These are phyloP conservation scores for Dactylonectria macrodidyma DNA, from an alignment of 2,329 filamentous ascomycete species.

Conservation along the genomic window DNA sequence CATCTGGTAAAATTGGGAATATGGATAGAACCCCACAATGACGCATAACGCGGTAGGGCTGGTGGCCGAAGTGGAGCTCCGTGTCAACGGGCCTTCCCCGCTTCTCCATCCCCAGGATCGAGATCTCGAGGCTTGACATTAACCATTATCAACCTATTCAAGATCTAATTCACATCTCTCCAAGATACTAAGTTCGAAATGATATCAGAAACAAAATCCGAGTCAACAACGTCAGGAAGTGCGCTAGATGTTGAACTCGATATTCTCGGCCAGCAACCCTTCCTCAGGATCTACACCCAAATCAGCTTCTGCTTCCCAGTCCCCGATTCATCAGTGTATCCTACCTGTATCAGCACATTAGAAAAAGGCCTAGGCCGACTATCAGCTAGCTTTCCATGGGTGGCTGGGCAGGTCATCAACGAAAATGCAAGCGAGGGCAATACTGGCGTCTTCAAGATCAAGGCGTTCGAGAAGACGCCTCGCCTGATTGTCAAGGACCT, in stretches of 20 bases:
- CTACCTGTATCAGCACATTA: conserved; percentile 50
- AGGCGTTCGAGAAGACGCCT: conserved; percentile 49
- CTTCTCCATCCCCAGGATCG: too few relatives aligned
- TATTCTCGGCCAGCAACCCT: conserved; percentile 58
- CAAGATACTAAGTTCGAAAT: background rate
- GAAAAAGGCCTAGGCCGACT: conserved; percentile 57
- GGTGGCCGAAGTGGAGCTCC: background rate
- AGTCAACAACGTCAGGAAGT: background rate
- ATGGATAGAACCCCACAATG: background rate
- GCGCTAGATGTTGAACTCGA: conserved; percentile 53
- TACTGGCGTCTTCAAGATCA: conserved; percentile 58
- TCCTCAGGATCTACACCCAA: conserved; percentile 62
- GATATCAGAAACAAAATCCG: background rate
- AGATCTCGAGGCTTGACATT: background rate
- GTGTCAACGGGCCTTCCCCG: background rate
- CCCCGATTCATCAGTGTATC: conserved; percentile 37
- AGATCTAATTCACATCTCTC: background rate
- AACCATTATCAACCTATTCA: background rate
- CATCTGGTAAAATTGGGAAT: background rate
- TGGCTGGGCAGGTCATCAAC: conserved; percentile 60
- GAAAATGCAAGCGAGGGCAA: conserved; percentile 46
- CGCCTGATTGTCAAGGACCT: conserved; percentile 60
- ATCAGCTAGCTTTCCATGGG: conserved; percentile 60
- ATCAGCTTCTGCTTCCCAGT: conserved; percentile 58
- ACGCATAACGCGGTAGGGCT: too few relatives aligned